Evolutionary conservation across 2,329 filamentous ascomycete species (phyloP), one percentile per base, ranked within the genome.

Genomic region (Calonectria montana): DNA sequence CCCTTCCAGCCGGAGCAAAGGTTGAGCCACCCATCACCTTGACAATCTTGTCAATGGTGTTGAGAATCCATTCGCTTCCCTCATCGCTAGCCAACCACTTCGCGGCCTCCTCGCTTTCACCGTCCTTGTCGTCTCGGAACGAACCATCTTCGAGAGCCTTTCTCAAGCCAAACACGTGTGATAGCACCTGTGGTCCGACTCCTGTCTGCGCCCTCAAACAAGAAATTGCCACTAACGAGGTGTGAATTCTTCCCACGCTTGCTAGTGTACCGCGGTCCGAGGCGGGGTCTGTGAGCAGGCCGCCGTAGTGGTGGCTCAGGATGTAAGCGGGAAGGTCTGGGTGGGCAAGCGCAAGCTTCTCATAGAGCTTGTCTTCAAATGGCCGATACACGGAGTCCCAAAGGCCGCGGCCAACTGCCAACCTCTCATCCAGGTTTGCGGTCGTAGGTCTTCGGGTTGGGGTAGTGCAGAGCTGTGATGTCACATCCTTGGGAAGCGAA

Each of bases 311-410:
- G 63, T 88, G 89, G 75, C 91, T 88, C 16, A 97, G 85, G 76
- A 97, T 97, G 79, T 94, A 92, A 3, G 96, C 93, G 0, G 94
- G 94, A 27, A 97, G 84, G 80, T 97, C 94, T 0, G 94, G 94
- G 80, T 97, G 94, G 13, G 92, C 91, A n/a, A 88, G 87, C 0
- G 90, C 93, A 1, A 97, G 90, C 83, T 93, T 94, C 63, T 87
- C 85, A 69, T 91, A 87, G 7, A 97, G 88, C 83, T 95, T 96
- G 16, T 85, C 85, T 80, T 94, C 91, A 76, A 95, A 93, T 2
- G 94, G 94, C 0, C 88, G 85, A 84, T 97, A 97, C 63, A 97
- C 91, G 8, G 90, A 92, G 76, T 93, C 87, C 94, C 94, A 97
- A 2, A 97, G 88, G 0, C 77, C 85, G 9, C 88, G 87, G 25